Conservation (phyloP, 164 flowering plant species). For the Kingdonia uniflora region DNA sequence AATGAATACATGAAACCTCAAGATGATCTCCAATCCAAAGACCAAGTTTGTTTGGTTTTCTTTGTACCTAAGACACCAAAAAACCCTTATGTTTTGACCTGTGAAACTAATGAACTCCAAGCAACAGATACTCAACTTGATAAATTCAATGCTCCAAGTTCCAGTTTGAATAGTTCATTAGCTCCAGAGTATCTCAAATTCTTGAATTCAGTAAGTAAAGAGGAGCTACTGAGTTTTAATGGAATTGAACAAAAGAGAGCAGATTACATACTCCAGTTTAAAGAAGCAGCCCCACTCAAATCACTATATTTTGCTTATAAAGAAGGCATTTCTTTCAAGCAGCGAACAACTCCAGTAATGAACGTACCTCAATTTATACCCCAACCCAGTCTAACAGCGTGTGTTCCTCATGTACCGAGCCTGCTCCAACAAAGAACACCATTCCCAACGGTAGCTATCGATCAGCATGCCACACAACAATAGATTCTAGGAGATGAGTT, state of each 20-base stretch:
- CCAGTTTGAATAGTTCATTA: slow-evolving; percentile 64
- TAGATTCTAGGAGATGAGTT: too few relatives aligned
- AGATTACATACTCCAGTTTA: slow-evolving; percentile 55
- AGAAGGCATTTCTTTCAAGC: slow-evolving; percentile 79
- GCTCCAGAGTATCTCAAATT: slow-evolving; percentile 60
- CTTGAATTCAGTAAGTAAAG: slow-evolving; percentile 83
- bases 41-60: slow-evolving; percentile 11
- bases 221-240: slow-evolving; percentile 63
- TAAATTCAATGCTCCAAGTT: slow-evolving; percentile 42
- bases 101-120: slow-evolving; percentile 12
- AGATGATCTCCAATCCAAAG: slow-evolving; percentile 24
- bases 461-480: too few relatives aligned
- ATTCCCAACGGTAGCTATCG: too few relatives aligned
- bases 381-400: too few relatives aligned
- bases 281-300: slow-evolving; percentile 66
- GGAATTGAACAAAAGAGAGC: slow-evolving; percentile 84
- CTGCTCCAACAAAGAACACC: too few relatives aligned
- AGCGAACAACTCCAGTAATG: too few relatives aligned
- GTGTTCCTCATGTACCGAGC: too few relatives aligned
- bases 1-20: slow-evolving; percentile 17
- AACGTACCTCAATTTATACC: too few relatives aligned
- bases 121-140: slow-evolving; percentile 40
- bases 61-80: slow-evolving; percentile 39
- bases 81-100: slow-evolving; percentile 15
- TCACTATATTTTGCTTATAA: slow-evolving; percentile 68